These are phyloP conservation scores for Geranium brycei DNA, from an alignment of 345 rosid genomes.

Conservation along the genomic window DNA sequence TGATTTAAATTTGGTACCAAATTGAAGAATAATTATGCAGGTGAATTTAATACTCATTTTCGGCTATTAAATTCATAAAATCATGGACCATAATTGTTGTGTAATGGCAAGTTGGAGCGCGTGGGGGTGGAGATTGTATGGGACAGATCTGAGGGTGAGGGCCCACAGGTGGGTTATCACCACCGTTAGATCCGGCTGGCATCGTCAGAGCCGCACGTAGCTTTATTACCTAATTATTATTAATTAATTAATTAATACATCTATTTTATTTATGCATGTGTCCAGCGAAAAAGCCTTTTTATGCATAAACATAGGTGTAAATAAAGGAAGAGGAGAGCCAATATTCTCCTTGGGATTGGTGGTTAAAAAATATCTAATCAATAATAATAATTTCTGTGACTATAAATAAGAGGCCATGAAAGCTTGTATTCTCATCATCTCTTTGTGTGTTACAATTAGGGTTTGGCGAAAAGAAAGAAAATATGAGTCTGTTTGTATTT, in stretches of 20 bases:
- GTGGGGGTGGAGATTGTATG: conserved; percentile 9
- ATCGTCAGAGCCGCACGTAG: conserved; percentile 35
- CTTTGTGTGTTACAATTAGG: not conserved
- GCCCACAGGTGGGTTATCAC: conserved; percentile 18
- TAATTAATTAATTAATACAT: not conserved
- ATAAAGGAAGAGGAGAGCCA: conserved; percentile 34
- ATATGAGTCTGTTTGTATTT: conserved; percentile 63
- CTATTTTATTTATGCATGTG: not conserved
- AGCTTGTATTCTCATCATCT: not conserved
- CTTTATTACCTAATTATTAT: conserved; percentile 6
- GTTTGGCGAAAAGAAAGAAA: not conserved
- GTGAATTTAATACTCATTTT: too few relatives aligned
- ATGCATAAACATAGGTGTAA: not conserved
- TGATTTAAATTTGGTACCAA: too few relatives aligned
- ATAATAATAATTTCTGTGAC: conserved; percentile 7
- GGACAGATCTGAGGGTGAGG: conserved; percentile 28
- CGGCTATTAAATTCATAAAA: too few relatives aligned
- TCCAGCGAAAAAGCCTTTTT: not conserved
- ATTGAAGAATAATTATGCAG: too few relatives aligned
- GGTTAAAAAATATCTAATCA: conserved; percentile 30
- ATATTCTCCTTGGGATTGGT: conserved; percentile 97
- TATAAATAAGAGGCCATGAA: conserved; percentile 32
- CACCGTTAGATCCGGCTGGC: conserved; percentile 40
- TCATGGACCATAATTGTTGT: too few relatives aligned
- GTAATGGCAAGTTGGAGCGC: conserved; percentile 6